Percentiles rank a stretch among this genome's conserved stretches.
phyloP scores from a whole-genome alignment of 352 stramenopile genomes.

The Albugo laibachii region DNA sequence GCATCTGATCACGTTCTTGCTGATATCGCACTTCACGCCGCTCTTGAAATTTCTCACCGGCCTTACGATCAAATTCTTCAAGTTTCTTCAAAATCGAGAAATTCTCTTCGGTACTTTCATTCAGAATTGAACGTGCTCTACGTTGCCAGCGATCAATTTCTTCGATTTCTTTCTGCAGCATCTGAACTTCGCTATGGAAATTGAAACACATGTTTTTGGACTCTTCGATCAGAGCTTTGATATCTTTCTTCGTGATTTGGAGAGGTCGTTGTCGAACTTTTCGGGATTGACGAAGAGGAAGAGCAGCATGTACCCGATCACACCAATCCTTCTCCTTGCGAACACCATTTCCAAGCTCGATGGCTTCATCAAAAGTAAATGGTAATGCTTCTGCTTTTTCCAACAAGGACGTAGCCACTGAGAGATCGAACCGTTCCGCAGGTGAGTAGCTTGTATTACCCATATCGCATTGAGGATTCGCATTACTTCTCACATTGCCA shows the following conservation, averaged over 20 bases:
- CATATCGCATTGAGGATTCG: too few relatives aligned
- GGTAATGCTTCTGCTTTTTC: constrained; percentile 47
- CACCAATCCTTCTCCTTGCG: constrained; percentile 40
- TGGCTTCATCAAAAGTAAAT: constrained; percentile 50
- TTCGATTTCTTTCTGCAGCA: constrained; percentile 49
- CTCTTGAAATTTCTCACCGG: constrained; percentile 34
- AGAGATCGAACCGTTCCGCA: constrained; percentile 11
- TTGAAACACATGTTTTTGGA: constrained; percentile 33
- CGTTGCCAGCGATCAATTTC: constrained; percentile 39
- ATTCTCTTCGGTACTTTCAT: constrained; percentile 14
- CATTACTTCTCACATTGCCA: constrained; percentile 6
- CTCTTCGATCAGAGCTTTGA: constrained; percentile 32
- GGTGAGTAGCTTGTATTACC: too few relatives aligned
- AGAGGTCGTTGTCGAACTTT: constrained; percentile 58
- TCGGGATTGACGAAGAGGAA: constrained; percentile 53
- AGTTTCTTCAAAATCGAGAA: constrained; percentile 26
- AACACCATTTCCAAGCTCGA: constrained; percentile 32
- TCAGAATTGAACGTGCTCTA: constrained; percentile 31
- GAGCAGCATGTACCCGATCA: constrained; percentile 39
- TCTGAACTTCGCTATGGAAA: constrained; percentile 61
- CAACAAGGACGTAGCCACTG: constrained; percentile 26
- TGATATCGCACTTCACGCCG: too few relatives aligned
- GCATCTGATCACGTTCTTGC: too few relatives aligned
- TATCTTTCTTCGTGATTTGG: constrained; percentile 29
- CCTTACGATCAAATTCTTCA: constrained; percentile 31